Percentiles rank a stretch among this genome's conserved stretches.
Evolutionary conservation across 2,329 filamentous ascomycete genomes (phyloP).

Genomic region (Alternaria angustiovoidea): DNA sequence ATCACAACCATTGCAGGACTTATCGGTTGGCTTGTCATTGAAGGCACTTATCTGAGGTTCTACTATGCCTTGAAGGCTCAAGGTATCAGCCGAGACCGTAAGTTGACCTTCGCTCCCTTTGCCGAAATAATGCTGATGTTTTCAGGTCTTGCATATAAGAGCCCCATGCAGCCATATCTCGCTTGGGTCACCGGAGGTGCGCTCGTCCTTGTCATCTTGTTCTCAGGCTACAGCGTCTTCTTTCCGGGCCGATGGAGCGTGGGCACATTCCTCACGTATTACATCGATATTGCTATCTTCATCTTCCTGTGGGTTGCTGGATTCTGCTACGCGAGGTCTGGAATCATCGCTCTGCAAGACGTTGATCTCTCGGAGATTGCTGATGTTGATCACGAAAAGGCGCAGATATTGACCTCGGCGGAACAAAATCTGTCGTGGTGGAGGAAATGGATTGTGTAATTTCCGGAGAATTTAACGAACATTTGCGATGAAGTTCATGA

Average conservation of each 20-base stretch:
- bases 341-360: not conserved
- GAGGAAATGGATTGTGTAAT: not conserved
- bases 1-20: conserved; percentile 64
- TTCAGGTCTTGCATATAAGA: not conserved
- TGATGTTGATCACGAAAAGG: not conserved
- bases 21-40: conserved; percentile 60
- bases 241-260: conserved; percentile 68
- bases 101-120: not conserved
- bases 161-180: conserved; percentile 10
- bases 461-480: not conserved
- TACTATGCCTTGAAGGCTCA: conserved; percentile 50
- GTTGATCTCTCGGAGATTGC: not conserved
- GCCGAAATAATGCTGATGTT: not conserved
- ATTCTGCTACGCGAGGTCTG: not conserved
- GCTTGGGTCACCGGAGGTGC: not conserved
- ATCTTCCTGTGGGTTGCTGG: not conserved
- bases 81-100: conserved; percentile 51
- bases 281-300: conserved; percentile 53
- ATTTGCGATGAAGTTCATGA: not conserved
- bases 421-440: not conserved
- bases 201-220: conserved; percentile 69
- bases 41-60: conserved; percentile 65
- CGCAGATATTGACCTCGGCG: not conserved
- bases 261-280: conserved; percentile 56
- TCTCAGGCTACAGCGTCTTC: conserved; percentile 77